Base-by-base conservation (phyloP, 495 filamentous ascomycete species). In the Annulohypoxylon maeteangense region DNA sequence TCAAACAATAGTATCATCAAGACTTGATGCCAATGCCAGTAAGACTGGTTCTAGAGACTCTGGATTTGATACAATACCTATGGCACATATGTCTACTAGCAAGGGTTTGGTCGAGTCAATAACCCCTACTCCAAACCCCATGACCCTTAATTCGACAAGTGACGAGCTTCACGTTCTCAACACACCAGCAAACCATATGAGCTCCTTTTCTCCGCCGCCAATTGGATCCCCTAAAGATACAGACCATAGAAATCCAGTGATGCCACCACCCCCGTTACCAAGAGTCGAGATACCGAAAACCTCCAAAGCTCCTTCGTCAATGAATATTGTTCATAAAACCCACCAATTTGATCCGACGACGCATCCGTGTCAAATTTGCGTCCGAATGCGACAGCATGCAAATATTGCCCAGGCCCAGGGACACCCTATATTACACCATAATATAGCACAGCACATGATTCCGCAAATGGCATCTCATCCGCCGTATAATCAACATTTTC, bases 341-440 rank as follows among this genome's bases (percentile, higher is more conserved):
- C 10, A 18, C 47, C 48, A 54, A 11, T 23, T 47, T 42, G 65
- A 64, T 20, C 20, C 40, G 1, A 29, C 63, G 34, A 75, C 72
- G 56, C 74, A 74, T 12, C 70, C 71, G n/a, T 78, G 76, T 23
- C 74, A 76, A 34, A 31, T 68, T 3, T 78, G 74, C 36, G 31
- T 36, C 12, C 72, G 53, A 16, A 66, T 76, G 32, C 68, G 70
- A 54, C 67, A 75, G 20, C 76, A 75, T 38, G 68, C 59, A 44
- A 70, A 70, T 23, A 7, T 74, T 48, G 32, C 74, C n/a, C 62
- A 72, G 60, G 34, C 59, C 12, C 75, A 76, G 54, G 75, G 70
- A 7, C 4, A 68, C 44, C 65, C 75, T 31, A 58, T 75, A 44
- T 31, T 75, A 25, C 71, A 74, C 32, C 42, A 67, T 44, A 51